These are phyloP conservation scores for Mycena capillaripes DNA, from an alignment of 768 basidiomycete species.

Conservation along the genomic window DNA sequence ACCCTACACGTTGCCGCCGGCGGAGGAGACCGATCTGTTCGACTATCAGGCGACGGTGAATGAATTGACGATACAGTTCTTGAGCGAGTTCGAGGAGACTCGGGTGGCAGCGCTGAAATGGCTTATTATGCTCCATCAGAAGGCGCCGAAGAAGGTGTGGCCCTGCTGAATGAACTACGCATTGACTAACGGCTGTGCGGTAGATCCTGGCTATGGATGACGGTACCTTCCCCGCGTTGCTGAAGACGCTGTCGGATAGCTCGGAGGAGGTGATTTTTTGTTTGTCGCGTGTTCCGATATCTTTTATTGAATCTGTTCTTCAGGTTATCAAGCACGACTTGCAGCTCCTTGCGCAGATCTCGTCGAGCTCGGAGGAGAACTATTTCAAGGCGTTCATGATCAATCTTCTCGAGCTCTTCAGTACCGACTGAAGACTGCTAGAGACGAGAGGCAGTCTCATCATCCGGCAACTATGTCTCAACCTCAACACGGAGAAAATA, in stretches of 20 bases:
- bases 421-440: constrained; percentile 90
- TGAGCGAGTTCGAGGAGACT: constrained; percentile 98
- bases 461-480: constrained; percentile 93
- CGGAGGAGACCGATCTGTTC: constrained; percentile 80
- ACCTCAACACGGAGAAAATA: constrained; percentile 95
- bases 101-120: constrained; percentile 96
- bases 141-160: constrained; percentile 92
- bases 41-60: constrained; percentile 95
- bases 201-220: constrained; percentile 97
- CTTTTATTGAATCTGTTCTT: background rate
- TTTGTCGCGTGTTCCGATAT: background rate
- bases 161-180: too few relatives aligned
- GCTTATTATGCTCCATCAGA: constrained; percentile 98
- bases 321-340: constrained; percentile 97
- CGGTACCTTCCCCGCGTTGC: constrained; percentile 93
- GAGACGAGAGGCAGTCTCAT: constrained; percentile 96
- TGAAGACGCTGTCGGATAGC: constrained; percentile 96
- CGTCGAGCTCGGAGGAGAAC: constrained; percentile 93
- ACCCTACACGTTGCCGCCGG: constrained; percentile 44
- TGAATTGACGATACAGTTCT: constrained; percentile 91
- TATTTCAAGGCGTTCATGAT: constrained; percentile 98
- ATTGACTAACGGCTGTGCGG: background rate
- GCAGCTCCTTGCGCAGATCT: constrained; percentile 96
- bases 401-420: constrained; percentile 94
- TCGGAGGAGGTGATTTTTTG: constrained; percentile 84